These are phyloP conservation scores for Cryptococcus deneoformans DNA, from an alignment of 1,284 basidiomycete species.

Conservation along the genomic window DNA sequence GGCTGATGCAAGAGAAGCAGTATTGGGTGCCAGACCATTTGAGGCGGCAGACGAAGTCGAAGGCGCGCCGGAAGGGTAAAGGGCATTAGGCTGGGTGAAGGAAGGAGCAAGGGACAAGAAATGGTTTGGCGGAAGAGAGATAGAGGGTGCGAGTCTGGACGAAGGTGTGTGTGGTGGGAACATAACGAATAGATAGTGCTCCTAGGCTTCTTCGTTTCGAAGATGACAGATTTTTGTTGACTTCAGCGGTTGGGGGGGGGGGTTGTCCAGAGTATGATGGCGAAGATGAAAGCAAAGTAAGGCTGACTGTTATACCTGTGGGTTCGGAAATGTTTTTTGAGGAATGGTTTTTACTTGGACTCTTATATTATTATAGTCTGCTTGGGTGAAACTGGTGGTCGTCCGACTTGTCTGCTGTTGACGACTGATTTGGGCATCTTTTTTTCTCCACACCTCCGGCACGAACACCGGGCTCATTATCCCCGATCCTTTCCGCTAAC, in stretches of 20 bases:
- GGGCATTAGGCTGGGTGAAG: slow-evolving; percentile 24
- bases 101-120: slow-evolving; percentile 63
- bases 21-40: slow-evolving; percentile 57
- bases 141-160: slow-evolving; percentile 12
- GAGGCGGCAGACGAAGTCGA: slow-evolving; percentile 40
- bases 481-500: too few relatives aligned
- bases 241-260: too few relatives aligned
- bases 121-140: slow-evolving; percentile 55
- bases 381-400: too few relatives aligned
- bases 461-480: too few relatives aligned
- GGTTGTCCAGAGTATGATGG: too few relatives aligned
- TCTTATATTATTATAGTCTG: too few relatives aligned
- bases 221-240: background rate
- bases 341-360: too few relatives aligned
- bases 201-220: background rate
- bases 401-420: too few relatives aligned
- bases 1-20: slow-evolving; percentile 81
- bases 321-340: too few relatives aligned
- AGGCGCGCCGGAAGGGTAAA: slow-evolving; percentile 29
- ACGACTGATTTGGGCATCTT: too few relatives aligned
- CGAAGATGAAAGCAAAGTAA: background rate
- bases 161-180: background rate
- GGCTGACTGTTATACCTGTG: background rate
- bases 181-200: background rate
- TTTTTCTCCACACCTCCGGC: too few relatives aligned